Percentiles rank a stretch among this genome's conserved stretches.
Evolutionary conservation across 176 grass and related monocot genomes (phyloP).

Genomic region (Poa annua): DNA sequence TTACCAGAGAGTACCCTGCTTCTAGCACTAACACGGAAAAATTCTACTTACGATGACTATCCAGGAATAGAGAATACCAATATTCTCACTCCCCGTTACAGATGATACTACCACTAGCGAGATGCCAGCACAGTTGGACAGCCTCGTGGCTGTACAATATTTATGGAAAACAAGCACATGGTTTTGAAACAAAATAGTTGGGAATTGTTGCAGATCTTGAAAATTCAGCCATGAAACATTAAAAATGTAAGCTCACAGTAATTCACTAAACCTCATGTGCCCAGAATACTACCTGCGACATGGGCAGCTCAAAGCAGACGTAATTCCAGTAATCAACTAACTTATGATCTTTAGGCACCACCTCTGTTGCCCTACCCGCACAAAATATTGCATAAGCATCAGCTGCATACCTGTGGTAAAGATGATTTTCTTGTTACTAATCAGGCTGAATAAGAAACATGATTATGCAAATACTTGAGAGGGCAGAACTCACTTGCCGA

Average conservation of each 20-base stretch:
- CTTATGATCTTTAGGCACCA: constrained; percentile 71
- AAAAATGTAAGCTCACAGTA: constrained; percentile 20
- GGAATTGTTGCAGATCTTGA: neutral
- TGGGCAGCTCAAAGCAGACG: constrained; percentile 43
- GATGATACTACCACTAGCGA: neutral
- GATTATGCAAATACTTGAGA: neutral
- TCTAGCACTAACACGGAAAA: neutral
- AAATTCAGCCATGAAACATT: neutral
- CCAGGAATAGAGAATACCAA: neutral
- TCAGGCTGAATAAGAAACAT: neutral
- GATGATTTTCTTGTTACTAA: constrained; percentile 3
- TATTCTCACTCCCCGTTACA: neutral
- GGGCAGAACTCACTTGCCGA: constrained; percentile 66
- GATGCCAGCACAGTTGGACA: neutral
- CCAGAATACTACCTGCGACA: constrained; percentile 34
- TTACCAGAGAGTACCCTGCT: neutral
- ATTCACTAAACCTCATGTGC: neutral
- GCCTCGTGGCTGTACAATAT: neutral
- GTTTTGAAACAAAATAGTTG: neutral
- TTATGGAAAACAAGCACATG: neutral
- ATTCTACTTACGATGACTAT: neutral
- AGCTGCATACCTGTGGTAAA: constrained; percentile 65
- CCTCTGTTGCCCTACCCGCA: constrained; percentile 56
- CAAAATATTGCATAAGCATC: constrained; percentile 92
- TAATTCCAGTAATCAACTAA: constrained; percentile 74